phyloP scores from a whole-genome alignment of 139 green algal genomes.

The Chlorella sp. region DNA sequence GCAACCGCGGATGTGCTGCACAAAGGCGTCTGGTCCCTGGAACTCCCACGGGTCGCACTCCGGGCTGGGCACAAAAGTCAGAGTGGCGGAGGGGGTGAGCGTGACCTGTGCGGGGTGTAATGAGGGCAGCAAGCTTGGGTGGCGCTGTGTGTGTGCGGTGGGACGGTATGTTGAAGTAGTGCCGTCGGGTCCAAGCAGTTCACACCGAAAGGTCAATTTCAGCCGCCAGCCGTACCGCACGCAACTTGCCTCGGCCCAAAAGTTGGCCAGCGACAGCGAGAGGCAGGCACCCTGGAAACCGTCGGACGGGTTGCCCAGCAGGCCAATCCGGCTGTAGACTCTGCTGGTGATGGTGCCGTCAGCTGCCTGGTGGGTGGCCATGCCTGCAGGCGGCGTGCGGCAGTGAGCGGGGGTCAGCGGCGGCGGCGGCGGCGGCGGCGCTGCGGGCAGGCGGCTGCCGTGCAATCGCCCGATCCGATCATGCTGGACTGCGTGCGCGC shows the following conservation, averaged over 20 bases:
- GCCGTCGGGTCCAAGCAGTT: too few species aligned
- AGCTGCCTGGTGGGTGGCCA: not conserved
- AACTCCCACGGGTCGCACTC: slow-evolving; percentile 70
- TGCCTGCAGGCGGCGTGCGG: too few species aligned
- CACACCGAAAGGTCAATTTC: too few species aligned
- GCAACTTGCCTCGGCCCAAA: slow-evolving; percentile 72
- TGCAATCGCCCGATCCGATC: too few species aligned
- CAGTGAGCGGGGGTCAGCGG: not conserved
- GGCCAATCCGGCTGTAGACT: slow-evolving; percentile 72
- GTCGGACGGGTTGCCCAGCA: slow-evolving; percentile 90
- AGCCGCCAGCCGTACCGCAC: too few species aligned
- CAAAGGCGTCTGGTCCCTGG: slow-evolving; percentile 55
- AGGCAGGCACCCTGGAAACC: slow-evolving; percentile 80
- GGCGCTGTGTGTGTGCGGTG: too few species aligned
- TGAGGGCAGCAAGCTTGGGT: not conserved
- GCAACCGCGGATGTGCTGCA: slow-evolving; percentile 31
- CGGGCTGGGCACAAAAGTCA: slow-evolving; percentile 73
- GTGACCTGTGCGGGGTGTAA: slow-evolving; percentile 53
- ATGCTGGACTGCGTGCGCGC: too few species aligned
- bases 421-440: too few species aligned
- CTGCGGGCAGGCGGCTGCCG: not conserved
- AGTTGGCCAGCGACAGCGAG: slow-evolving; percentile 79
- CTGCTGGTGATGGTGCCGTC: not conserved
- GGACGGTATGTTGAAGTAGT: too few species aligned
- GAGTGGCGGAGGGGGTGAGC: slow-evolving; percentile 39